Percentiles rank a stretch among this genome's conserved stretches.
Conservation (phyloP, 257 asterid species). For the Vinca minor region DNA sequence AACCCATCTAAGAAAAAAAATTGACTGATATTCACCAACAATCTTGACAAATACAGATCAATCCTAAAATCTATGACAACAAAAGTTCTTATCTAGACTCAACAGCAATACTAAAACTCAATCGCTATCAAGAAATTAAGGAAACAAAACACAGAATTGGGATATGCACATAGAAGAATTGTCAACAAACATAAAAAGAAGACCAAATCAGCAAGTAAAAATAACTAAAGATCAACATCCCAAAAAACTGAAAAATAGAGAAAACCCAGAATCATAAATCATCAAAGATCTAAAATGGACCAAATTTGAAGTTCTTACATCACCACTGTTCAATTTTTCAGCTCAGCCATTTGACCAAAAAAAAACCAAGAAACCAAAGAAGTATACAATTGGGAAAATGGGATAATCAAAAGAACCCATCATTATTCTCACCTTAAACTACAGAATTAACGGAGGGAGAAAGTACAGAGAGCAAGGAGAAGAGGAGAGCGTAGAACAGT, state of each 20-base stretch:
- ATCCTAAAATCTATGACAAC: conserved; percentile 5
- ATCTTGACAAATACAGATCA: conserved; percentile 8
- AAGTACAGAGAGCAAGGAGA: neutral
- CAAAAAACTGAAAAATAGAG: conserved; percentile 1
- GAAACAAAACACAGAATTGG: neutral
- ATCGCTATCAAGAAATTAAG: conserved; percentile 2
- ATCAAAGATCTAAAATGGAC: conserved; percentile 12
- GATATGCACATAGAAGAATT: conserved; percentile 1
- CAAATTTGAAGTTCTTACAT: neutral
- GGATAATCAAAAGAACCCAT: conserved; percentile 9
- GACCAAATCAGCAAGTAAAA: neutral
- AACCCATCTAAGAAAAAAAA: too few species aligned
- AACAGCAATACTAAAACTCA: conserved; percentile 4
- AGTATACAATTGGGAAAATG: conserved; percentile 9
- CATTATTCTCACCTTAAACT: conserved; percentile 10
- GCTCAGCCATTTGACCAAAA: conserved; percentile 16
- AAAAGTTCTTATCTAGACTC: neutral
- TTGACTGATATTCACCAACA: too few species aligned
- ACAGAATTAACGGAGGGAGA: conserved; percentile 3
- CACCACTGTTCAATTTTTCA: neutral
- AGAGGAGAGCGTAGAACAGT: conserved; percentile 4
- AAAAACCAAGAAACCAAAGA: conserved; percentile 11
- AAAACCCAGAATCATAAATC: neutral
- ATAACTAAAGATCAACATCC: neutral
- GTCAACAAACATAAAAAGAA: neutral